A percentile compares a stretch with the other conserved stretches of the same genome.
These are phyloP conservation scores for Sporothrix brasiliensis DNA, from an alignment of 2,329 filamentous ascomycete species.

Conservation along the genomic window DNA sequence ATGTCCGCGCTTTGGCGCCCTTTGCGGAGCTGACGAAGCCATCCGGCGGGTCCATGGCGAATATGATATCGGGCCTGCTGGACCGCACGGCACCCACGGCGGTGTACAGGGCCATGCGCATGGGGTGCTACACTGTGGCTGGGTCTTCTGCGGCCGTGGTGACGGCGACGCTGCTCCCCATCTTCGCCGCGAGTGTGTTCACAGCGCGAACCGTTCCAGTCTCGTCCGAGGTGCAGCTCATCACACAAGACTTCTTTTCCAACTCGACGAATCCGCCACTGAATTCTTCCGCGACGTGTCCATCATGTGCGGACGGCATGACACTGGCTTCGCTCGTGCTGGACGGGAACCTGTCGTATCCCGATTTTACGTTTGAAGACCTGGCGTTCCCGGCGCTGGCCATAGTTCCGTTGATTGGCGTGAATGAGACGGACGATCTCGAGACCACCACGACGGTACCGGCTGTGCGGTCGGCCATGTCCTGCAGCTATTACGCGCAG, in stretches of 20 bases:
- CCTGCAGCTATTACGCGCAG: constrained; percentile 38
- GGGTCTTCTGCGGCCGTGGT: constrained; percentile 37
- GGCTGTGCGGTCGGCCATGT: constrained; percentile 43
- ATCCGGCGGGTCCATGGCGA: constrained; percentile 38
- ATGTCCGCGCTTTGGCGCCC: constrained; percentile 43
- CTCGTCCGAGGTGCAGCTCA: constrained; percentile 38
- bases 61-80: constrained; percentile 43
- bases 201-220: constrained; percentile 40
- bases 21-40: constrained; percentile 41
- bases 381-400: constrained; percentile 40
- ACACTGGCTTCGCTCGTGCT: constrained; percentile 45
- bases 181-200: constrained; percentile 43
- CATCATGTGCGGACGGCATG: constrained; percentile 40
- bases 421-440: constrained; percentile 33
- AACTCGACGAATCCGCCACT: constrained; percentile 35
- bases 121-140: constrained; percentile 4
- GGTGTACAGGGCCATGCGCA: constrained; percentile 39
- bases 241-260: constrained; percentile 42
- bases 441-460: constrained; percentile 40
- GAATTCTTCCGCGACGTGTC: constrained; percentile 16
- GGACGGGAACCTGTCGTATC: constrained; percentile 43
- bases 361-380: constrained; percentile 45
- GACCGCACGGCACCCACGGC: constrained; percentile 41
- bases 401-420: constrained; percentile 32
- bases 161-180: constrained; percentile 41